Evolutionary conservation across 2,329 filamentous ascomycete species (phyloP), one percentile per base, ranked within the genome.

Genomic region (Pseudovirgaria hyperparasitica): DNA sequence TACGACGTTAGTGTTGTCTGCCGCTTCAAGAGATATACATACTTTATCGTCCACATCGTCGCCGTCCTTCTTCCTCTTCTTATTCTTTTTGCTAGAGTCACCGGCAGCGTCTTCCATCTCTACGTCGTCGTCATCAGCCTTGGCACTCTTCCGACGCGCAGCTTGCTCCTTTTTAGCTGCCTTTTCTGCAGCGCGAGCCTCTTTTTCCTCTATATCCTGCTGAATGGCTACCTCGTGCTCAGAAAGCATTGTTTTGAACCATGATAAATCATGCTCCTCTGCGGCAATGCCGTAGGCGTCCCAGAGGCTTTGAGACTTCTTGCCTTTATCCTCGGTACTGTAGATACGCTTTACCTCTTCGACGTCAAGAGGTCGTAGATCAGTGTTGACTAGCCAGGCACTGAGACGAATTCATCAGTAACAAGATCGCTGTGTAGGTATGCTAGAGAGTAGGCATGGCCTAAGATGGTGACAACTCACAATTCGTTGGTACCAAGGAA

Each of bases 401-500:
- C 90, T 98, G 42, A 26, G 6, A 29, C 22, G 17, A 6, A 32
- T 10, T n/a, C 16, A 27, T 29, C 21, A 33, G 13, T 18, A 26
- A 28, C 2, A 29, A 16, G 2, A n/a, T 9, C 8, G 12, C 9
- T 28, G 13, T 3, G 5, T 10, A 23, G 19, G 14, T 3, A 27
- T 15, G 10, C 19, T 14, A 17, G 30, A 35, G 31, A 23, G 11
- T 10, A 4, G 16, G 4, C 12, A 21, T 10, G 7, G 12, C 7
- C 7, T 27, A 6, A n/a, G 6, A 15, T 19, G 11, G 16, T 20
- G 10, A 34, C 19, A 23, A 73, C 87, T 72, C 62, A 98, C 90
- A 98, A 96, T 66, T 96, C 87, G 46, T 96, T 94, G 19, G 86
- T 93, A 37, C 73, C 67, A 26, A 96, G 62, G 52, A 93, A 96